phyloP scores from a whole-genome alignment of 352 stramenopile genomes.

The Lagenidium giganteum region DNA sequence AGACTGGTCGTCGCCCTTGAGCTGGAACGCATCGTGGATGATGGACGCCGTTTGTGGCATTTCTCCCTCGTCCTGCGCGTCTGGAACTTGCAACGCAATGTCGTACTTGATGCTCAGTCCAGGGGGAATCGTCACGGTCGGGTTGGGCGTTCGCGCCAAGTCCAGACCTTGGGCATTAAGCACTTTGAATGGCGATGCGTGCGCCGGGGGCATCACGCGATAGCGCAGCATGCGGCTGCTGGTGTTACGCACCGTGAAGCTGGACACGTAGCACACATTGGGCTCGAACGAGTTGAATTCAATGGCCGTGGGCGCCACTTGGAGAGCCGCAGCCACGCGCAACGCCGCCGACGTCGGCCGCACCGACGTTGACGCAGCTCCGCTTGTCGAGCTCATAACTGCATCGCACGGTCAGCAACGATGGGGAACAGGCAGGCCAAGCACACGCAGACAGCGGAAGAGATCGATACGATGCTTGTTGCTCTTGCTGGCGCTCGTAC shows the following conservation, averaged over 20 bases:
- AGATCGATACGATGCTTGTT: no score
- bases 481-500: no score
- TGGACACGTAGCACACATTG: conserved; percentile 56
- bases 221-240: conserved; percentile 60
- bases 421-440: no score
- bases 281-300: conserved; percentile 66
- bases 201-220: conserved; percentile 38
- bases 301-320: conserved; percentile 50
- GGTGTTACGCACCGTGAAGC: conserved; percentile 58
- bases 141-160: conserved; percentile 58
- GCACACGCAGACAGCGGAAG: no score
- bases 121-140: conserved; percentile 54
- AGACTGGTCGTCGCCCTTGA: conserved; percentile 57
- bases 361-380: no score
- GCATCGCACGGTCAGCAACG: no score
- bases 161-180: conserved; percentile 42
- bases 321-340: conserved; percentile 34
- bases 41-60: conserved; percentile 11
- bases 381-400: no score
- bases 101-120: conserved; percentile 62
- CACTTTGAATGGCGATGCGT: conserved; percentile 54
- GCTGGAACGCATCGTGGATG: conserved; percentile 52
- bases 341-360: conserved; percentile 11
- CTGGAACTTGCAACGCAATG: conserved; percentile 39
- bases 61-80: neutral